phyloP scores from a whole-genome alignment of 2,329 filamentous ascomycete genomes.

The Botrytis fragariae region DNA sequence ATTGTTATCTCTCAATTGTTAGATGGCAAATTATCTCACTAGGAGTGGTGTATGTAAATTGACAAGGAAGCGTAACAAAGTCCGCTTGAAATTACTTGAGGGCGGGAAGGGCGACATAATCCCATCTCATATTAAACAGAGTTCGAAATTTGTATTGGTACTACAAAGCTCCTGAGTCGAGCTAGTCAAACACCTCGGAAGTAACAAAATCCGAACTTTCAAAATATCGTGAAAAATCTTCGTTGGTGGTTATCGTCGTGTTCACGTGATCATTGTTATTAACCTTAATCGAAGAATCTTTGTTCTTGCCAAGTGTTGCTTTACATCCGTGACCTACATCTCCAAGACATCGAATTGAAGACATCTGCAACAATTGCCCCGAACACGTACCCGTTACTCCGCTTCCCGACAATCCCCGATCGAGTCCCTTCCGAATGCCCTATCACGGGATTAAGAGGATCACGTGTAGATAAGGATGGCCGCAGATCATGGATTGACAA shows the following conservation, averaged over 20 bases:
- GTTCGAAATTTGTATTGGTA: not conserved
- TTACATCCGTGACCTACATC: slow-evolving; percentile 3
- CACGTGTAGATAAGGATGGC: slow-evolving; percentile 20
- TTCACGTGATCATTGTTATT: not conserved
- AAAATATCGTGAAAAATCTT: not conserved
- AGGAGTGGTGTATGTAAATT: not conserved
- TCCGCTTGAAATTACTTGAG: not conserved
- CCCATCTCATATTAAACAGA: not conserved
- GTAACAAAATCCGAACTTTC: not conserved
- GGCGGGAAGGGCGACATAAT: not conserved
- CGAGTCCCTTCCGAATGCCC: not conserved
- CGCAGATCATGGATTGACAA: slow-evolving; percentile 3
- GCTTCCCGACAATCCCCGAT: slow-evolving; percentile 1
- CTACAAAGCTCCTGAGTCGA: not conserved
- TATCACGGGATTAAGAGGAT: not conserved
- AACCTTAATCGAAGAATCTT: not conserved
- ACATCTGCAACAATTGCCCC: slow-evolving; percentile 1
- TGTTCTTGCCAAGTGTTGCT: not conserved
- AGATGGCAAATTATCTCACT: not conserved
- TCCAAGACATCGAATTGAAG: slow-evolving; percentile 12
- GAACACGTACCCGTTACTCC: not conserved
- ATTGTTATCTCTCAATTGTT: not conserved
- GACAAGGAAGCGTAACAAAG: not conserved
- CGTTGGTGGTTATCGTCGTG: not conserved
- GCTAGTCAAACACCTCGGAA: not conserved